Conservation (phyloP, 768 basidiomycete genomes). For the Russula dissimulans region DNA sequence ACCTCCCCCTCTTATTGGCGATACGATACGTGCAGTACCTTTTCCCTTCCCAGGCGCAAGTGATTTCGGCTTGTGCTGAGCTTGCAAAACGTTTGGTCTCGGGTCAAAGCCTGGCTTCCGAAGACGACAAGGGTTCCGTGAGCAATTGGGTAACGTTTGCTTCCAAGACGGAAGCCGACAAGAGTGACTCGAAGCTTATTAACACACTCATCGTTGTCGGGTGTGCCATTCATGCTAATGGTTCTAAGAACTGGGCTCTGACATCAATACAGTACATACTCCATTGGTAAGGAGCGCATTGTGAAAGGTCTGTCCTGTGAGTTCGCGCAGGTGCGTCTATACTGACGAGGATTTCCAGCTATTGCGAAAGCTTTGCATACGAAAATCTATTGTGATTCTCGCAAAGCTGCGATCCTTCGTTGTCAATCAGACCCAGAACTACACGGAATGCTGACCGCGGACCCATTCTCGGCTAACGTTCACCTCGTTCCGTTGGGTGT, state of each 20-base stretch:
- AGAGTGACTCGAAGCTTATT: slow-evolving; percentile 32
- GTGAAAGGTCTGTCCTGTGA: slow-evolving; percentile 64
- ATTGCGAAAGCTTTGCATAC: slow-evolving; percentile 73
- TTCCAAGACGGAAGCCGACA: slow-evolving; percentile 21
- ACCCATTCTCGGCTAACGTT: slow-evolving; percentile 70
- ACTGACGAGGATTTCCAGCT: slow-evolving; percentile 35
- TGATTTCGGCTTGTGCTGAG: slow-evolving; percentile 87
- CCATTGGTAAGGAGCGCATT: slow-evolving; percentile 94
- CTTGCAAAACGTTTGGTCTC: slow-evolving; percentile 52
- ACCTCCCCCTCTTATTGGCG: neutral
- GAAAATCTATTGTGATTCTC: slow-evolving; percentile 83
- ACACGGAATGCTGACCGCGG: slow-evolving; percentile 60
- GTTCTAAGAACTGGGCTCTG: neutral
- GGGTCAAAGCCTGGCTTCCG: slow-evolving; percentile 28
- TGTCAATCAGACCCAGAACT: slow-evolving; percentile 83
- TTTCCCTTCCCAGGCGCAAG: slow-evolving; percentile 92
- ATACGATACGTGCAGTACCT: slow-evolving; percentile 50
- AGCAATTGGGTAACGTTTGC: slow-evolving; percentile 40
- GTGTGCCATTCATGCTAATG: slow-evolving; percentile 31
- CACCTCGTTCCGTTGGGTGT: slow-evolving; percentile 76
- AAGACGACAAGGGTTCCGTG: slow-evolving; percentile 31
- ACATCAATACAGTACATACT: slow-evolving; percentile 63
- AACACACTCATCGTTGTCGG: slow-evolving; percentile 60
- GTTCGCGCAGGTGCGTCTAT: neutral
- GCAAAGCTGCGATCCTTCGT: slow-evolving; percentile 73